A percentile compares a stretch with the other conserved stretches of the same genome.
phyloP scores from a whole-genome alignment of 164 flowering plant species.

The Stephania japonica region DNA sequence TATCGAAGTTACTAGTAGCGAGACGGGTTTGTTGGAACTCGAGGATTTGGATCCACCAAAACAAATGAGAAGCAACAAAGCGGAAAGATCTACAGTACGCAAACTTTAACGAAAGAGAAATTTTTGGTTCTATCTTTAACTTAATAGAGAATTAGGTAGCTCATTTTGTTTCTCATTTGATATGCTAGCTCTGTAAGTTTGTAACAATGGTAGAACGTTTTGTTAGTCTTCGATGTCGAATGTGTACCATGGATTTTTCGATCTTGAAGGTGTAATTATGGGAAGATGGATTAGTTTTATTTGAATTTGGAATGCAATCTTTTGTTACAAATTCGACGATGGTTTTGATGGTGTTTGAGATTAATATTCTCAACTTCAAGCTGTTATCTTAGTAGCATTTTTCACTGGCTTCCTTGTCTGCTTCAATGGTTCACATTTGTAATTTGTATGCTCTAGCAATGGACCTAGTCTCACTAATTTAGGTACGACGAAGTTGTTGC shows the following conservation, averaged over 20 bases:
- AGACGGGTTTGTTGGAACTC: constrained; percentile 21
- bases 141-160: background rate
- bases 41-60: constrained; percentile 17
- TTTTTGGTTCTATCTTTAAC: background rate
- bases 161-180: background rate
- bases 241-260: too few species aligned
- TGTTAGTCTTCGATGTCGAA: too few species aligned
- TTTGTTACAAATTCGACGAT: background rate
- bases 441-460: constrained; percentile 80
- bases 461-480: constrained; percentile 72
- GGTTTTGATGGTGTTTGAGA: background rate
- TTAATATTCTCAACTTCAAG: background rate
- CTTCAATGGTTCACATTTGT: constrained; percentile 51
- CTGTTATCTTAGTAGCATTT: background rate
- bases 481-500: constrained; percentile 69
- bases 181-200: background rate
- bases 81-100: background rate
- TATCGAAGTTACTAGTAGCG: constrained; percentile 15
- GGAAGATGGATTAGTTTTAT: background rate
- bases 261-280: background rate
- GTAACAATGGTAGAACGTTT: background rate
- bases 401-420: too few species aligned
- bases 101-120: background rate
- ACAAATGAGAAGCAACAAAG: constrained; percentile 8
- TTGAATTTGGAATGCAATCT: background rate